A percentile compares a stretch with the other conserved stretches of the same genome.
Conservation (phyloP, 768 basidiomycete species). For the Leucogyrophana mollusca region DNA sequence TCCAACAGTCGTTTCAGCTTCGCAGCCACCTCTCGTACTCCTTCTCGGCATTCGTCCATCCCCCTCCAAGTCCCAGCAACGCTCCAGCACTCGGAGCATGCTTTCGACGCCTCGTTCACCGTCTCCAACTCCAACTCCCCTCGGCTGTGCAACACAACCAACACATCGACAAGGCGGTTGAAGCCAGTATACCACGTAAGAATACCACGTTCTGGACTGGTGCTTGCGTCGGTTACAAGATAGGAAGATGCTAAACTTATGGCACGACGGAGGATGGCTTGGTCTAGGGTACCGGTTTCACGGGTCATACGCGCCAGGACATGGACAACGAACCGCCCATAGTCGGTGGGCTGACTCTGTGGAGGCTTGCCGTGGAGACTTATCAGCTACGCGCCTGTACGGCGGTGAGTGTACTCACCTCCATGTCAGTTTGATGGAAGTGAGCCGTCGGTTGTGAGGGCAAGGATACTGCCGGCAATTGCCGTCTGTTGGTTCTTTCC, state of each 20-base stretch:
- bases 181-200: slow-evolving; percentile 67
- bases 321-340: slow-evolving; percentile 55
- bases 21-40: slow-evolving; percentile 57
- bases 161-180: slow-evolving; percentile 65
- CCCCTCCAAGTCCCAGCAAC: slow-evolving; percentile 68
- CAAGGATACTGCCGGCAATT: slow-evolving; percentile 3
- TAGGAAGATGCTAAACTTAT: slow-evolving; percentile 76
- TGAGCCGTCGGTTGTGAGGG: not conserved
- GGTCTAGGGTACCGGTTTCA: slow-evolving; percentile 51
- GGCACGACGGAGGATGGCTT: slow-evolving; percentile 59
- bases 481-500: slow-evolving; percentile 2
- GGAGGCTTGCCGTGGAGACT: too few species aligned
- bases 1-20: slow-evolving; percentile 54
- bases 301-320: slow-evolving; percentile 52
- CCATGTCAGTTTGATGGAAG: slow-evolving; percentile 28
- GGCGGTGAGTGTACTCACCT: slow-evolving; percentile 21
- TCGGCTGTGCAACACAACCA: slow-evolving; percentile 66
- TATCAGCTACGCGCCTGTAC: too few species aligned
- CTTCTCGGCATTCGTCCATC: slow-evolving; percentile 61
- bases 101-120: slow-evolving; percentile 54
- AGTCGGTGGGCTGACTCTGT: slow-evolving; percentile 54
- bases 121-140: slow-evolving; percentile 77
- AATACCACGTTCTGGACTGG: slow-evolving; percentile 54
- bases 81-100: slow-evolving; percentile 82
- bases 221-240: slow-evolving; percentile 71